Conservation (phyloP, 805 yeast genomes). For the Yarrowia divulgata region DNA sequence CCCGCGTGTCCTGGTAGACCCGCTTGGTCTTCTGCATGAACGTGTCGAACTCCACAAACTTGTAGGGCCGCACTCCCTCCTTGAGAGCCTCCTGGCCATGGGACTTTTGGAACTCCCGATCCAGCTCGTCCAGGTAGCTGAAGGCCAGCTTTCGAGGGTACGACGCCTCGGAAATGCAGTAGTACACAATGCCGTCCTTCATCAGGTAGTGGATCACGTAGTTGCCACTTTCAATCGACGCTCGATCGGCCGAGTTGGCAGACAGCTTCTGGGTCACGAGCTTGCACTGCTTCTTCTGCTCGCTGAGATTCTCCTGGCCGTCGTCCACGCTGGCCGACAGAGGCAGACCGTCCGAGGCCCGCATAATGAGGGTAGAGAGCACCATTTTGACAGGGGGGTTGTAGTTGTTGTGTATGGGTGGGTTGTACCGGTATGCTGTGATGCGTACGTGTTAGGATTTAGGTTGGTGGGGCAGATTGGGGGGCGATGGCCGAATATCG, state of each 20-base stretch:
- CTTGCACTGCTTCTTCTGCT: slow-evolving; percentile 86
- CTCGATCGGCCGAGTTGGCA: slow-evolving; percentile 81
- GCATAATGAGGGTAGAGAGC: slow-evolving; percentile 68
- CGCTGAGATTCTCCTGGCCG: slow-evolving; percentile 65
- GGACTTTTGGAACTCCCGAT: slow-evolving; percentile 79
- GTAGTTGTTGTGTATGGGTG: background rate
- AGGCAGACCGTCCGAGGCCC: slow-evolving; percentile 68
- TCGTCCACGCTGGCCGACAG: slow-evolving; percentile 90
- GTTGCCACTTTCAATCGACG: slow-evolving; percentile 78
- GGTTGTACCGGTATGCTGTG: background rate
- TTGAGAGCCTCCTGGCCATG: slow-evolving; percentile 73
- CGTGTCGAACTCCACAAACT: slow-evolving; percentile 79
- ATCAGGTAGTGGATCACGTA: slow-evolving; percentile 79
- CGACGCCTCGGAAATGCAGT: slow-evolving; percentile 76
- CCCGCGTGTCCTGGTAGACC: slow-evolving; percentile 88
- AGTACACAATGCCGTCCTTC: slow-evolving; percentile 69
- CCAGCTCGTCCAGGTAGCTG: slow-evolving; percentile 81
- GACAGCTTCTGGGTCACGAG: slow-evolving; percentile 75
- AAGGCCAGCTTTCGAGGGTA: slow-evolving; percentile 91
- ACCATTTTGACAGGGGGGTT: no score
- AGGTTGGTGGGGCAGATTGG: slow-evolving; percentile 7
- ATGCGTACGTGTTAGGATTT: slow-evolving; percentile 8
- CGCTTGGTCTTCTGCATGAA: slow-evolving; percentile 83
- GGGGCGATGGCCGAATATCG: background rate
- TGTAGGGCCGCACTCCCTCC: slow-evolving; percentile 82